Evolutionary conservation across 2,329 filamentous ascomycete species (phyloP).

Genomic region (Davidsoniella eucalypti): DNA sequence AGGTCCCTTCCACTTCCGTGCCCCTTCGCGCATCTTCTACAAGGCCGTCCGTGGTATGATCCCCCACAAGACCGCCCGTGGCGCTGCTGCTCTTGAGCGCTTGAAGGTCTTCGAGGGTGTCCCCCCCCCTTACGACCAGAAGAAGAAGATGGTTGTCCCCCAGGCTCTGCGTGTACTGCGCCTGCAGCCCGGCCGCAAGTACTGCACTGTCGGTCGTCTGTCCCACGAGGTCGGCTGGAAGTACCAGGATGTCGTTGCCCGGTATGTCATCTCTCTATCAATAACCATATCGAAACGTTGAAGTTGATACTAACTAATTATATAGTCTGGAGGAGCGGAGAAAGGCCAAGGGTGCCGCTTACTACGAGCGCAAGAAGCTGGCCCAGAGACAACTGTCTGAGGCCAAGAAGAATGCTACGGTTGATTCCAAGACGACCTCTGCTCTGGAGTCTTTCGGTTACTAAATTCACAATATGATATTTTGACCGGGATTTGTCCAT

Average conservation of each 20-base stretch:
- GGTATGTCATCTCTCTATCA: conserved; percentile 43
- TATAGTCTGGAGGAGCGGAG: conserved; percentile 92
- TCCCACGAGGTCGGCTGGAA: conserved; percentile 99
- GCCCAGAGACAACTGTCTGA: conserved; percentile 78
- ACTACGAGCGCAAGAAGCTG: conserved; percentile 99
- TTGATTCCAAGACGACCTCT: conserved; percentile 73
- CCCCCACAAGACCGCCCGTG: conserved; percentile 98
- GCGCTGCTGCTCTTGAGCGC: conserved; percentile 89
- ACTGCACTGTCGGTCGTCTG: conserved; percentile 96
- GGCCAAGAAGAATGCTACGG: conserved; percentile 80
- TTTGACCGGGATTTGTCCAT: conserved; percentile 7
- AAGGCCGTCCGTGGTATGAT: conserved; percentile 99
- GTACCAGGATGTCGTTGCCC: conserved; percentile 98
- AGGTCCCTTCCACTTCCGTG: conserved; percentile 99
- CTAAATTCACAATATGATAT: conserved; percentile 32
- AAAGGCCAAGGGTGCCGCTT: conserved; percentile 98
- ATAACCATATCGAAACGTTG: background rate
- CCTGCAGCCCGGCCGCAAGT: conserved; percentile 98
- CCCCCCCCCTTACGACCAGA: conserved; percentile 96
- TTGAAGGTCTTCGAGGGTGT: conserved; percentile 99
- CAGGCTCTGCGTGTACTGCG: conserved; percentile 93
- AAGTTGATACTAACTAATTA: background rate
- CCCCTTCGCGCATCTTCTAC: conserved; percentile 99
- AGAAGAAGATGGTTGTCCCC: conserved; percentile 98
- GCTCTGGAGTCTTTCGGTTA: conserved; percentile 84